Conservation (phyloP, 2,329 filamentous ascomycete genomes). For the Raffaelea ambrosiae region DNA sequence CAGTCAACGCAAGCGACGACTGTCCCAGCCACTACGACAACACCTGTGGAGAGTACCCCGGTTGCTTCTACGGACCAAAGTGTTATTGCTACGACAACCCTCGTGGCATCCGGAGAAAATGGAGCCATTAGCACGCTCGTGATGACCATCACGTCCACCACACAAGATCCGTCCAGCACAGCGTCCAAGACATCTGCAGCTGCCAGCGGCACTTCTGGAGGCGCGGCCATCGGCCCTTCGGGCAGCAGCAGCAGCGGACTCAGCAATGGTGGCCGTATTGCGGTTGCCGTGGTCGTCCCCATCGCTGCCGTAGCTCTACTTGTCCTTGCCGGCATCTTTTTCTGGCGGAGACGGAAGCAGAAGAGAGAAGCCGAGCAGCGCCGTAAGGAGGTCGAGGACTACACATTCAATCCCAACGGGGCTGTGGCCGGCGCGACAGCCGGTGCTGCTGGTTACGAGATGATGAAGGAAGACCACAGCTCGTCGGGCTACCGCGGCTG, state of each 20-base stretch:
- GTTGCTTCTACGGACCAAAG: conserved; percentile 32
- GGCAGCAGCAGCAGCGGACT: conserved; percentile 36
- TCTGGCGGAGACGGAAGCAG: conserved; percentile 84
- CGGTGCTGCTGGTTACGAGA: conserved; percentile 43
- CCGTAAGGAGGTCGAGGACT: conserved; percentile 90
- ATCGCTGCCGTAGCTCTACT: conserved; percentile 81
- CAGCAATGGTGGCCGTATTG: conserved; percentile 62
- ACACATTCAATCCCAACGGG: conserved; percentile 95
- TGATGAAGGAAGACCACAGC: conserved; percentile 70
- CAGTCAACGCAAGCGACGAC: conserved; percentile 2
- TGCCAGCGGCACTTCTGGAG: conserved; percentile 15
- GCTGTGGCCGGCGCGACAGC: conserved; percentile 46
- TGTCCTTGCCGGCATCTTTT: conserved; percentile 65
- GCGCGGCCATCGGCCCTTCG: conserved; percentile 18
- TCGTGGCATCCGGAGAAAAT: conserved; percentile 10
- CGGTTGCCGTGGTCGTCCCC: conserved; percentile 87
- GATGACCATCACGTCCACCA: conserved; percentile 11
- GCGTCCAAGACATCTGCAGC: conserved; percentile 14
- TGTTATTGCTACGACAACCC: conserved; percentile 36
- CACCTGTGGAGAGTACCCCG: conserved; percentile 7
- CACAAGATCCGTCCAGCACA: conserved; percentile 12
- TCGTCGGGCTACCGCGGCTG: conserved; percentile 84
- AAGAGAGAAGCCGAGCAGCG: conserved; percentile 79
- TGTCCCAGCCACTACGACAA: conserved; percentile 3
- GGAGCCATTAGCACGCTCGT: conserved; percentile 11